Conservation (phyloP, 2,329 filamentous ascomycete genomes). For the Ophiostoma ips region DNA sequence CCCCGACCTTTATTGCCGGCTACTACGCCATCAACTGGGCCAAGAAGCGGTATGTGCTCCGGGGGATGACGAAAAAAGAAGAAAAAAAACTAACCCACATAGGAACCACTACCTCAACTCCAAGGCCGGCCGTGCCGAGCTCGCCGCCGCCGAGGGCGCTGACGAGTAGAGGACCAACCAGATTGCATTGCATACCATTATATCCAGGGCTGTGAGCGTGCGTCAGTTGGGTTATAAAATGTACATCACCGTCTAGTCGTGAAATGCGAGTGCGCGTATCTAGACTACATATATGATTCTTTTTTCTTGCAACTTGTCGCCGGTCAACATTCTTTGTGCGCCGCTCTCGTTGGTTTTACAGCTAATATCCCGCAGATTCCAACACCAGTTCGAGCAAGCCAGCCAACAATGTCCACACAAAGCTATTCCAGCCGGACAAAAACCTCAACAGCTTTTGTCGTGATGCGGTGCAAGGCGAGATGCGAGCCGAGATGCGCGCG, state of each 20-base stretch:
- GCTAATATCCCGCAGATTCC: too few relatives aligned
- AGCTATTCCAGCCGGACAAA: too few relatives aligned
- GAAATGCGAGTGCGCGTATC: not conserved
- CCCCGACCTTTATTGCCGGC: conserved; percentile 60
- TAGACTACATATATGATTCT: conserved; percentile 8
- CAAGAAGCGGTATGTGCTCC: conserved; percentile 68
- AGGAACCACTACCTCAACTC: conserved; percentile 76
- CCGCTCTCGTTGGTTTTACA: not conserved
- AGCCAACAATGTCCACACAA: too few relatives aligned
- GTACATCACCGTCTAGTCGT: conserved; percentile 9
- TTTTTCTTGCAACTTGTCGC: not conserved
- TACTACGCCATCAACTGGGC: conserved; percentile 89
- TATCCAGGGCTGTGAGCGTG: not conserved
- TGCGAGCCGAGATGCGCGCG: too few relatives aligned
- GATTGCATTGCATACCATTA: too few relatives aligned
- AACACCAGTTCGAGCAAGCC: too few relatives aligned
- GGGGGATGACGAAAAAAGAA: too few relatives aligned
- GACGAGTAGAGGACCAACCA: conserved; percentile 9
- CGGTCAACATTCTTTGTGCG: too few relatives aligned
- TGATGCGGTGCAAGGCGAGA: too few relatives aligned
- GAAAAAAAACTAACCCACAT: not conserved
- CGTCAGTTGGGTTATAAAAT: conserved; percentile 7
- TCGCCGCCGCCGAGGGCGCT: conserved; percentile 16
- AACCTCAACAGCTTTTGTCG: too few relatives aligned
- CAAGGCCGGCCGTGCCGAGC: conserved; percentile 54